Evolutionary conservation across 768 basidiomycete species (phyloP).

Genomic region (Mycena polygramma): DNA sequence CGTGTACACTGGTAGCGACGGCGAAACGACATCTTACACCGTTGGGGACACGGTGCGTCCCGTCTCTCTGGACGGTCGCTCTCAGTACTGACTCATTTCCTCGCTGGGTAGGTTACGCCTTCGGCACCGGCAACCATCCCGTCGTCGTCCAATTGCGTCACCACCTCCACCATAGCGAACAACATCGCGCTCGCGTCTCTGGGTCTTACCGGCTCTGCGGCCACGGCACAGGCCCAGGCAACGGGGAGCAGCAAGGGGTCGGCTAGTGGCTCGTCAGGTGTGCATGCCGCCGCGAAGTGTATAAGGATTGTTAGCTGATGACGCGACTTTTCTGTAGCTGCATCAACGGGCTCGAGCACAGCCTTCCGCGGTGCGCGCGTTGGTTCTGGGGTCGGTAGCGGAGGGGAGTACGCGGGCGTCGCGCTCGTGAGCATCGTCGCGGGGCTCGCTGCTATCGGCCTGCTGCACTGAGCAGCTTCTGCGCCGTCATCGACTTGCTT

Average conservation of each 20-base stretch:
- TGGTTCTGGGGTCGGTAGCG: conserved; percentile 5
- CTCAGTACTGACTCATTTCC: too few relatives aligned
- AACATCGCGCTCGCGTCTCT: conserved; percentile 48
- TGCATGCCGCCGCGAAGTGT: neutral
- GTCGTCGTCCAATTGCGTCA: conserved; percentile 56
- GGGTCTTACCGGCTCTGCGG: neutral
- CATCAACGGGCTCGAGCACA: conserved; percentile 8
- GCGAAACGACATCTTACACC: conserved; percentile 47
- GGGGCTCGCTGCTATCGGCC: conserved; percentile 25
- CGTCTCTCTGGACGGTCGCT: too few relatives aligned
- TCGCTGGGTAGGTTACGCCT: conserved; percentile 54
- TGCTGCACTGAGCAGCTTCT: conserved; percentile 18
- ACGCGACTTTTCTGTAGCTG: neutral
- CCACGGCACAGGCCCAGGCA: neutral
- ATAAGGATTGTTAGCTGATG: neutral
- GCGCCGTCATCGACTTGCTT: neutral
- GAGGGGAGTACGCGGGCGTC: conserved; percentile 26
- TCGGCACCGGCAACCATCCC: conserved; percentile 51
- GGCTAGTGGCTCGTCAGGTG: neutral
- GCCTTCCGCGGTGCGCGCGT: conserved; percentile 15
- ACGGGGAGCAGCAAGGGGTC: neutral
- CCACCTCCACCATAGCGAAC: conserved; percentile 53
- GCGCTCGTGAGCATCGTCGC: conserved; percentile 24
- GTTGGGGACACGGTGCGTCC: conserved; percentile 49
- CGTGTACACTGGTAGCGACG: conserved; percentile 46